Percentiles rank a stretch among this genome's conserved stretches.
These are phyloP conservation scores for Hawksworthiomyces lignivorus DNA, from an alignment of 2,329 filamentous ascomycete genomes.

Conservation along the genomic window DNA sequence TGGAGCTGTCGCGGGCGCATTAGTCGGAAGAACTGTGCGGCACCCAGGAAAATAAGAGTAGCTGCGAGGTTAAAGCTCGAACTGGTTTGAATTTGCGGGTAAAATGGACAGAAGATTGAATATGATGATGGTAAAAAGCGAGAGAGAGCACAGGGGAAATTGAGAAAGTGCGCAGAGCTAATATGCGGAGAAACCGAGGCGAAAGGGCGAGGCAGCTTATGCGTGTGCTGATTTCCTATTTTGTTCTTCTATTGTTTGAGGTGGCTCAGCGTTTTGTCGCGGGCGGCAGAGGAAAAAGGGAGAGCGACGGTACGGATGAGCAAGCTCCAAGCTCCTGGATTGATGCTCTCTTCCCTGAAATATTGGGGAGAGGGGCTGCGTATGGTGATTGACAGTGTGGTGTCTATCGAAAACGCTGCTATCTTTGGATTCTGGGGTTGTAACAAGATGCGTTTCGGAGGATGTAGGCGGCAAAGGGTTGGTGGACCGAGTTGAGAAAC, in stretches of 20 bases:
- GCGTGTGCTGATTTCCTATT: conserved; percentile 4
- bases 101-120: too few relatives aligned
- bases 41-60: not conserved
- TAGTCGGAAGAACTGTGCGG: conserved; percentile 9
- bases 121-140: too few relatives aligned
- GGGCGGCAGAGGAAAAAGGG: conserved; percentile 13
- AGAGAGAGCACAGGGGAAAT: too few relatives aligned
- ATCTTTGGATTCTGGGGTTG: conserved; percentile 21
- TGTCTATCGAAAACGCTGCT: too few relatives aligned
- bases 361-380: too few relatives aligned
- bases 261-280: conserved; percentile 11
- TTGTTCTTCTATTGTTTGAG: not conserved
- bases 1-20: conserved; percentile 19
- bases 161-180: too few relatives aligned
- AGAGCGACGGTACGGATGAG: conserved; percentile 7
- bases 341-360: not conserved
- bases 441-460: conserved; percentile 38
- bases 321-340: conserved; percentile 30
- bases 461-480: conserved; percentile 17
- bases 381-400: too few relatives aligned
- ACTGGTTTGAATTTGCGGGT: not conserved
- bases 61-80: not conserved
- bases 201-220: not conserved
- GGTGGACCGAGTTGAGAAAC: conserved; percentile 6
- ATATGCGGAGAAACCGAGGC: not conserved